phyloP scores from a whole-genome alignment of 176 grass and related monocot species.

The Tuctoria greenei region DNA sequence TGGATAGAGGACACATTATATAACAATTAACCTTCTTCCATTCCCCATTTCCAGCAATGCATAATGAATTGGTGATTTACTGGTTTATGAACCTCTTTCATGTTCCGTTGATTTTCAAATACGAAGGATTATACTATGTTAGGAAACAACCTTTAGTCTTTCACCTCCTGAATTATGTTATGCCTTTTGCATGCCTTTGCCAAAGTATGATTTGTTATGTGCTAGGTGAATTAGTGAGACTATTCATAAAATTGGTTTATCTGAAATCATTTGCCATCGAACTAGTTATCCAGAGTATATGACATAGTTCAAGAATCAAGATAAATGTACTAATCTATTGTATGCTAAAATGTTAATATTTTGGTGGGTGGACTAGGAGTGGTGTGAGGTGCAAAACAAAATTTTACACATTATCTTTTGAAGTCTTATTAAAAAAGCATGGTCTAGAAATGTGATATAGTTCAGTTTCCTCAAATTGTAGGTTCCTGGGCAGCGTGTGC shows the following conservation, averaged over 20 bases:
- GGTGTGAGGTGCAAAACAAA: not conserved
- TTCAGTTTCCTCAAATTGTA: constrained; percentile 45
- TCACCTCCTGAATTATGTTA: not conserved
- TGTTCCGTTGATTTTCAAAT: not conserved
- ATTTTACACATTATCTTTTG: not conserved
- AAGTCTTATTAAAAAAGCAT: not conserved
- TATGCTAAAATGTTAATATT: not conserved
- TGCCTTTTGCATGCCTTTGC: not conserved
- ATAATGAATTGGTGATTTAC: constrained; percentile 15
- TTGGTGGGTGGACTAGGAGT: not conserved
- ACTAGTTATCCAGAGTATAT: not conserved
- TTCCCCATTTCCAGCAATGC: not conserved
- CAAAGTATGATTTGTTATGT: not conserved
- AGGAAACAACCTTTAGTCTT: not conserved
- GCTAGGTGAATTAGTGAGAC: not conserved
- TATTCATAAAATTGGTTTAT: constrained; percentile 12
- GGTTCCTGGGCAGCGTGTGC: constrained; percentile 87
- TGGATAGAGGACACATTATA: not conserved
- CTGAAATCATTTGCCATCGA: not conserved
- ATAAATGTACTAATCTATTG: not conserved
- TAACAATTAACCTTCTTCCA: not conserved
- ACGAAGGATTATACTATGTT: not conserved
- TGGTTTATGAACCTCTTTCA: constrained; percentile 9
- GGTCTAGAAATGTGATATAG: constrained; percentile 31
- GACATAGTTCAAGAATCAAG: not conserved